phyloP scores from a whole-genome alignment of 2,329 filamentous ascomycete species.

The Penicillium frequentans region DNA sequence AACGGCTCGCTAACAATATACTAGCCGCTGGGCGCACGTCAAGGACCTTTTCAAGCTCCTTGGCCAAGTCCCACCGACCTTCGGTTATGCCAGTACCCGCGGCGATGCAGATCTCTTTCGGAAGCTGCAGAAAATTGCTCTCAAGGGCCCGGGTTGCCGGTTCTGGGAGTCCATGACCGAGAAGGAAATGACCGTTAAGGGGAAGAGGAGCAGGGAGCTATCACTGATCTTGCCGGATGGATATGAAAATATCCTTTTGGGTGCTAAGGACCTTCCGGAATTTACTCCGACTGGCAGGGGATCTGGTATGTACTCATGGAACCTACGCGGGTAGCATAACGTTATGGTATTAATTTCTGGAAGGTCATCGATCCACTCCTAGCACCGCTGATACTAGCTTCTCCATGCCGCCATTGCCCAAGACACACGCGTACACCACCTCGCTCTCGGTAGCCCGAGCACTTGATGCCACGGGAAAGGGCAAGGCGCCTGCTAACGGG shows the following conservation, averaged over 20 bases:
- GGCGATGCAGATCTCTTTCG: conserved; percentile 4
- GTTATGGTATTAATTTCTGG: not conserved
- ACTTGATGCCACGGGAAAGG: not conserved
- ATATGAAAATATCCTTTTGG: not conserved
- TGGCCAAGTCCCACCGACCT: not conserved
- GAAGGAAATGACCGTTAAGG: conserved; percentile 5
- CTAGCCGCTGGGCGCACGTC: conserved; percentile 7
- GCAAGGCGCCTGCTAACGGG: not conserved
- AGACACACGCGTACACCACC: not conserved
- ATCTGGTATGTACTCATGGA: not conserved
- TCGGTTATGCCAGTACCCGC: not conserved
- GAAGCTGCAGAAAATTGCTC: conserved; percentile 3
- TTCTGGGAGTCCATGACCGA: conserved; percentile 17
- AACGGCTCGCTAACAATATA: not conserved
- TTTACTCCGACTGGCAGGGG: not conserved
- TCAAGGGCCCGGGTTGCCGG: not conserved
- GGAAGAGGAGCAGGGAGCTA: conserved; percentile 5
- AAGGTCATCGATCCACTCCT: not conserved
- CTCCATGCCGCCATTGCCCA: not conserved
- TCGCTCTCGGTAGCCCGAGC: not conserved
- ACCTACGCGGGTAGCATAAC: not conserved
- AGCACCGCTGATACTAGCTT: not conserved
- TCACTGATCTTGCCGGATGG: conserved; percentile 3
- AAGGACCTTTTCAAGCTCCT: conserved; percentile 7
- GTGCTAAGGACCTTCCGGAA: not conserved